These are phyloP conservation scores for Theileria sp. DNA, from an alignment of 169 alveolate genomes.

Conservation along the genomic window DNA sequence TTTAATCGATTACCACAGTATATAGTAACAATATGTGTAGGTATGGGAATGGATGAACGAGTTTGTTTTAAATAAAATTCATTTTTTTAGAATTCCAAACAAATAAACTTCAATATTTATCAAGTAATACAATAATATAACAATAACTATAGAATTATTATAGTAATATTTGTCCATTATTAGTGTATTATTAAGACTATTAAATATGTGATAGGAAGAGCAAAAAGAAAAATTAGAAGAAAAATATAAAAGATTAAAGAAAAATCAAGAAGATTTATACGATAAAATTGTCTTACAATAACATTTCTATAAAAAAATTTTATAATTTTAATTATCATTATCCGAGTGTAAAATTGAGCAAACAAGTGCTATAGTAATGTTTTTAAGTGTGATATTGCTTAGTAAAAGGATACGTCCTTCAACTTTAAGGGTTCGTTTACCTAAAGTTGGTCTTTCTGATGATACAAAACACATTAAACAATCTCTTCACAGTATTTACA, in stretches of 20 bases:
- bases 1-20: too few relatives aligned
- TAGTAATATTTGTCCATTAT: too few relatives aligned
- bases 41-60: neutral
- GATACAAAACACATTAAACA: conserved; percentile 34
- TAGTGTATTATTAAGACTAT: neutral
- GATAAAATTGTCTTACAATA: neutral
- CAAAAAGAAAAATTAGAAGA: conserved; percentile 25
- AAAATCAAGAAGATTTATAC: conserved; percentile 23
- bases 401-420: conserved; percentile 45
- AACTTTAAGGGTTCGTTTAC: conserved; percentile 40
- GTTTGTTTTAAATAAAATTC: neutral
- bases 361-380: neutral
- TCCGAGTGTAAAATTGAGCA: too few relatives aligned
- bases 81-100: neutral
- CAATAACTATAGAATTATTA: neutral
- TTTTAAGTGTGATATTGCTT: neutral
- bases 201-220: conserved; percentile 15
- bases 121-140: neutral
- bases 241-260: conserved; percentile 23
- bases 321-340: too few relatives aligned
- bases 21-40: neutral
- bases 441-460: conserved; percentile 43
- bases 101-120: neutral
- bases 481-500: conserved; percentile 45
- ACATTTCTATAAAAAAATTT: too few relatives aligned